Evolutionary conservation across 805 yeast species (phyloP).

Genomic region (Ogataea nakhonphanomensis): DNA sequence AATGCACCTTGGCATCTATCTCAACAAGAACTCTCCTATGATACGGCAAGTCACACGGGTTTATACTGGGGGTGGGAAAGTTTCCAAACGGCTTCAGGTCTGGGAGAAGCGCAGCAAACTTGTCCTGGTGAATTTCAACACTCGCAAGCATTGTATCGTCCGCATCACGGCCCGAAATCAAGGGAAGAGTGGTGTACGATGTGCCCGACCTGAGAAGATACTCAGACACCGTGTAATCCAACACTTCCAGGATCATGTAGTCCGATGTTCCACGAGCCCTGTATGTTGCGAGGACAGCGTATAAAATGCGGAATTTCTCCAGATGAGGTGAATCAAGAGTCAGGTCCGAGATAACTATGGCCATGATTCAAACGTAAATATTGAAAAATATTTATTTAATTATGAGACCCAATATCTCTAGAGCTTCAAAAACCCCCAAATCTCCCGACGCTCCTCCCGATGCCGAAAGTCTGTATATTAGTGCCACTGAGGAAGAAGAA

Average conservation of each 20-base stretch:
- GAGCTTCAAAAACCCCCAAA: constrained; percentile 3
- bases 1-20: constrained; percentile 15
- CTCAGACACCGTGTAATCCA: constrained; percentile 24
- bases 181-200: constrained; percentile 8
- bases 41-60: constrained; percentile 18
- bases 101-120: constrained; percentile 4
- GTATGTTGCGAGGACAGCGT: constrained; percentile 6
- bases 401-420: not conserved
- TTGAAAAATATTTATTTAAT: constrained; percentile 2
- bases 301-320: constrained; percentile 1
- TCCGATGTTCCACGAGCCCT: not conserved
- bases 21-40: constrained; percentile 19
- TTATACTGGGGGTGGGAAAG: constrained; percentile 9
- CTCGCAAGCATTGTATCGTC: constrained; percentile 8
- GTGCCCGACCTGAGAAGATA: constrained; percentile 1
- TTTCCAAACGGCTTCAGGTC: constrained; percentile 3
- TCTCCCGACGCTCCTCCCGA: constrained; percentile 26
- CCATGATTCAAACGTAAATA: not conserved
- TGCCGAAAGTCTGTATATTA: constrained; percentile 51
- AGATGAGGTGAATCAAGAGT: not conserved
- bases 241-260: constrained; percentile 6
- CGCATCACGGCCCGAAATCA: constrained; percentile 5
- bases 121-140: constrained; percentile 13
- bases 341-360: not conserved
- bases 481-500: constrained; percentile 62